Base-by-base conservation (phyloP, 306 rosid genomes). In the Alnus rubra region DNA sequence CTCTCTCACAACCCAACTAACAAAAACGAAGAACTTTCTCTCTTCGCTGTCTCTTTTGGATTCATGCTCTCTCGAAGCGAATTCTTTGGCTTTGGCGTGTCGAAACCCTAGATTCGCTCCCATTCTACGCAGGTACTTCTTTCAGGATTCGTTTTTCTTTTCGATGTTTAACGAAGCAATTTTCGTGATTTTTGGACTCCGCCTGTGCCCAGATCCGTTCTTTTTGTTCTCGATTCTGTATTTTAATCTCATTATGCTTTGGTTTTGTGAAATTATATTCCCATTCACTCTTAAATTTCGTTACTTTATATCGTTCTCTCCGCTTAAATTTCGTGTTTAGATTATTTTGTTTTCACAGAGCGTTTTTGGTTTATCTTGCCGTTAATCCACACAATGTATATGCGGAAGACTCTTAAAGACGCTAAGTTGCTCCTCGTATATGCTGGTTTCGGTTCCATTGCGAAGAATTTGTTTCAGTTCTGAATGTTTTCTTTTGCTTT, bases 121-220 rank as follows among this genome's bases (percentile, higher is more conserved):
- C 91, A 81, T 87, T 86, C 82, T 56, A 14, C 47, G 23, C 77
- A 67, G 90, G 89, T 90, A 62, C 76, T 76, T 86, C n/a, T 51
- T 83, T 68, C 8, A 50, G 74, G 83, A 76, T 81, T 82, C 79
- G 73, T 79, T 87, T 86, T 58, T 47, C 56, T 59, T 67, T 83
- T 68, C 69, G 15, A 48, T 48, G 18, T 71, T 73, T 54, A 39
- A 47, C 71, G 18, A 42, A 9, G 55, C 63, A 35, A 42, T 59
- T 80, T 33, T 45, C 44, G 54, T 15, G 52, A 18, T 72, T 79
- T 80, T 68, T 69, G 37, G 28, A n/a, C 75, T 73, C 58, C 60
- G 45, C 79, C 44, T 81, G 50, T 65, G 55, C 68, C 77, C 82
- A 88, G 98, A 93, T 92, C 97, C 89, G 85, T 84, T 83, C 78